Conservation (phyloP, 306 rosid species). For the Pyrus bretschneideri region DNA sequence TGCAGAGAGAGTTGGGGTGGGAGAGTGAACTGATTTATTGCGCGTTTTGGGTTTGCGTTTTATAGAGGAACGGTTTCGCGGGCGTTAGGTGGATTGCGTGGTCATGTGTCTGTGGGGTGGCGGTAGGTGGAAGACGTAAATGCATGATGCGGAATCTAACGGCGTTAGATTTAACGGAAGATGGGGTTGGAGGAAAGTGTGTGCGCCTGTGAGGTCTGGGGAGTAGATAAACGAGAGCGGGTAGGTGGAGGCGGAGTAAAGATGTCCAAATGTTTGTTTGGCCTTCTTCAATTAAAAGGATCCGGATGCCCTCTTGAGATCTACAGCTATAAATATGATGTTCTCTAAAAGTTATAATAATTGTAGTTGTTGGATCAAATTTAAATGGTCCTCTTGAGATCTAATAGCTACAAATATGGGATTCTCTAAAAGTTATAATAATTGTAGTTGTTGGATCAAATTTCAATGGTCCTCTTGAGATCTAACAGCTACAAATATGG, state of each 20-base stretch:
- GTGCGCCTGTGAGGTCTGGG: background rate
- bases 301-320: too few relatives aligned
- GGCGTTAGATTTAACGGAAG: background rate
- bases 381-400: too few relatives aligned
- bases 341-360: too few relatives aligned
- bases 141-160: background rate
- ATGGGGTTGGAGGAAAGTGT: background rate
- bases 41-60: background rate
- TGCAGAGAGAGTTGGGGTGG: background rate
- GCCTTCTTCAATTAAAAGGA: background rate
- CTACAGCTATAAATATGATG: too few relatives aligned
- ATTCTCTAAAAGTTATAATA: too few relatives aligned
- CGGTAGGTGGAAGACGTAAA: background rate
- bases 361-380: too few relatives aligned
- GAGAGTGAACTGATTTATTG: background rate
- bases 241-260: background rate
- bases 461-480: too few relatives aligned
- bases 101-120: background rate
- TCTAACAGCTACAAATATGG: too few relatives aligned
- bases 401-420: too few relatives aligned
- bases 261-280: background rate
- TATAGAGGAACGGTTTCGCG: background rate
- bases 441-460: too few relatives aligned
- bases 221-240: background rate
- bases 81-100: background rate